Evolutionary conservation across 345 rosid species (phyloP).

Genomic region (Anastatica hierochuntica): DNA sequence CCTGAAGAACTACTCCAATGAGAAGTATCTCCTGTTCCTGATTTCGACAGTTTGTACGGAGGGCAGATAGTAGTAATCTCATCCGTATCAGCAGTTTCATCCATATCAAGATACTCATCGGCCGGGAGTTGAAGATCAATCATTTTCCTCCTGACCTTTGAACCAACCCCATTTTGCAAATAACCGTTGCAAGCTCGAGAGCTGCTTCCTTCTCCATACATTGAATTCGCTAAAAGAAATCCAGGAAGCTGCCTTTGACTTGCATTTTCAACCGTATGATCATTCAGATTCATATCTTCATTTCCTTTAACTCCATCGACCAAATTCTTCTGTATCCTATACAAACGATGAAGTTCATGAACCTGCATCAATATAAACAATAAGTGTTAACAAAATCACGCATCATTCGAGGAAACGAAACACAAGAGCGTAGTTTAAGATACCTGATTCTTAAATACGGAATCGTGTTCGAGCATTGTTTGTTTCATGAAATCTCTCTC

Average conservation of each 20-base stretch:
- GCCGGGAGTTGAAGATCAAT: no score
- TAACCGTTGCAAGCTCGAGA: conserved; percentile 43
- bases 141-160: conserved; percentile 47
- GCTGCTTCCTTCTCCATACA: conserved; percentile 37
- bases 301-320: conserved; percentile 41
- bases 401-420: not conserved
- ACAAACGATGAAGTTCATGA: conserved; percentile 65
- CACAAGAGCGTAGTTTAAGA: not conserved
- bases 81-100: not conserved
- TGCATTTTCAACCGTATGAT: conserved; percentile 23
- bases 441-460: not conserved
- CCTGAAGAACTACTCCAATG: conserved; percentile 10
- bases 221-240: conserved; percentile 39
- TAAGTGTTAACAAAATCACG: not conserved
- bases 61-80: not conserved
- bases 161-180: conserved; percentile 40
- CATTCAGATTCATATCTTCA: conserved; percentile 13
- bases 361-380: conserved; percentile 14
- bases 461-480: no score
- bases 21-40: conserved; percentile 13
- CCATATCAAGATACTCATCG: conserved; percentile 32
- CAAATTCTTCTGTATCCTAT: conserved; percentile 45
- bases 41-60: conserved; percentile 15
- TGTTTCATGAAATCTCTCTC: no score
- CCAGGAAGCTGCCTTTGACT: conserved; percentile 47